These are phyloP conservation scores for Talaromyces atroroseus DNA, from an alignment of 2,329 filamentous ascomycete genomes.

Conservation along the genomic window DNA sequence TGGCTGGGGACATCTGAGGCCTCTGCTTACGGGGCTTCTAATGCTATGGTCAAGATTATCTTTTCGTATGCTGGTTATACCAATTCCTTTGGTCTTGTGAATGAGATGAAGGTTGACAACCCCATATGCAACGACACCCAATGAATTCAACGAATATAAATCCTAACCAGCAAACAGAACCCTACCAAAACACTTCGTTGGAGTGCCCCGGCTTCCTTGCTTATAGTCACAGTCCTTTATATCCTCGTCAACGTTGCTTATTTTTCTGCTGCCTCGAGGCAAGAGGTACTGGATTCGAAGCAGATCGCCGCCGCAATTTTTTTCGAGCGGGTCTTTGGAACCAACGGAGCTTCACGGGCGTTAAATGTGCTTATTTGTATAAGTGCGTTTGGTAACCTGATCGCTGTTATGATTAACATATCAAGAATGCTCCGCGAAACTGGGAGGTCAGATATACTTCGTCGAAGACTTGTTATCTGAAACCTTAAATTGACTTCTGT, in stretches of 20 bases:
- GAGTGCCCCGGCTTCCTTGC: conserved; percentile 47
- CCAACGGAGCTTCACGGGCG: conserved; percentile 44
- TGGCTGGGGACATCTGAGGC: conserved; percentile 47
- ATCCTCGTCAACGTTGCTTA: conserved; percentile 58
- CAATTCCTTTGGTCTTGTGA: conserved; percentile 59
- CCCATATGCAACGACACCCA: background rate
- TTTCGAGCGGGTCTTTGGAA: conserved; percentile 55
- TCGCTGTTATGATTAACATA: conserved; percentile 51
- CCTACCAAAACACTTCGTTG: conserved; percentile 52
- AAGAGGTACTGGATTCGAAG: conserved; percentile 49
- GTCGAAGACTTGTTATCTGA: background rate
- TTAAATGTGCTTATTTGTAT: conserved; percentile 55
- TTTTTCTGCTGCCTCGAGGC: conserved; percentile 53
- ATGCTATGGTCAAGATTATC: conserved; percentile 54
- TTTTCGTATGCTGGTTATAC: conserved; percentile 55
- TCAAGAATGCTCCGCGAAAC: conserved; percentile 57
- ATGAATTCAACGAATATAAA: too few species aligned
- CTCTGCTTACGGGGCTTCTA: conserved; percentile 47
- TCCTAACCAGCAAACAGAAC: conserved; percentile 35
- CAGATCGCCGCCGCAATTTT: conserved; percentile 55
- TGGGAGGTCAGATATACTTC: conserved; percentile 38
- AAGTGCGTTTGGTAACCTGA: conserved; percentile 55
- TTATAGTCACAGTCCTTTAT: conserved; percentile 51
- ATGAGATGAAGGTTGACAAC: conserved; percentile 48
- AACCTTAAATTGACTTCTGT: background rate